Evolutionary conservation across 2,329 filamentous ascomycete species (phyloP), one percentile per base, ranked within the genome.

Genomic region (Penicillium sp.): DNA sequence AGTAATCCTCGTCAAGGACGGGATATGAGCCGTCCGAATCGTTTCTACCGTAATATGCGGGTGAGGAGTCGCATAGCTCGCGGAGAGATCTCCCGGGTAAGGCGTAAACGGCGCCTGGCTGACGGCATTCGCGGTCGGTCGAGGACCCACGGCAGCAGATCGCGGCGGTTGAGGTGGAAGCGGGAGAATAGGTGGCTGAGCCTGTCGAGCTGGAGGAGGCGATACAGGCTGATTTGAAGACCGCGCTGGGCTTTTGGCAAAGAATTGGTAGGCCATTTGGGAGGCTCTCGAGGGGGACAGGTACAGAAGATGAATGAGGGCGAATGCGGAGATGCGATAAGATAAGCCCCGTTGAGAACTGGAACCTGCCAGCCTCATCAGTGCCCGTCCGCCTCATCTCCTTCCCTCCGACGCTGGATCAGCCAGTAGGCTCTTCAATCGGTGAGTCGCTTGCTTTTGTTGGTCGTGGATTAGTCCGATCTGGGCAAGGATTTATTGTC

Each of bases 1-100:
- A 55, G 84, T 88, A 33, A 89, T 82, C 19, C 84, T 83, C 68
- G 83, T 84, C 72, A 88, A 81, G 8, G 82, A 81, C 22, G 82
- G 80, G 40, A 89, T 78, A 69, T 86, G 82, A 26, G 79, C 79
- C 38, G 80, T 79, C n/a, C 80, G 82, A 55, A 88, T 79, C 3
- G 82, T 76, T 3, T 82, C 79, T 51, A 89, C 75, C 26, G 83
- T 80, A 62, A 88, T 81, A 65, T 86, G 83, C 10, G 82, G 76
- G 59, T 80, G 78, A 59, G 76, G 71, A 60, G 79, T 75, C 58
- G 70, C 63, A 66, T 73, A 67, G 55, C 67, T 71, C 24, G 67
- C 61, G 58, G 64, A 63, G 61, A 68, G 71, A 38, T 68, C 68
- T 59, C 69, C 71, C 54, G 71, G 72, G 62, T 73, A 78, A n/a